Percentiles rank a stretch among this genome's conserved stretches.
Conservation (phyloP, 768 basidiomycete species). For the Punctularia strigosozonata region DNA sequence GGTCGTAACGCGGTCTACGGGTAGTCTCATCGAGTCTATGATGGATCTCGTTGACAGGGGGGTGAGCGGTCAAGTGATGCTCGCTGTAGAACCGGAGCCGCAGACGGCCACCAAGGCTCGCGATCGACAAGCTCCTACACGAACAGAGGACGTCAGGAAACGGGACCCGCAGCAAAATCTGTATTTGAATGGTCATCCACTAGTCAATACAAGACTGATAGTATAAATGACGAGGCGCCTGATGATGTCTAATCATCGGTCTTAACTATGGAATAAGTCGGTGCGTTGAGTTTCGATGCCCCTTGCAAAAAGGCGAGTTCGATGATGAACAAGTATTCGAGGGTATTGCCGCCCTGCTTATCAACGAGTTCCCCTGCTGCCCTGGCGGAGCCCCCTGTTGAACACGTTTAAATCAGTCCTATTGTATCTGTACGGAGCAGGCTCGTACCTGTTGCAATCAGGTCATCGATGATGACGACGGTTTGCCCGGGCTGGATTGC, state of each 20-base stretch:
- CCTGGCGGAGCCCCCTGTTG: constrained; percentile 78
- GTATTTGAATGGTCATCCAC: constrained; percentile 66
- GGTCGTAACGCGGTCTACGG: constrained; percentile 41
- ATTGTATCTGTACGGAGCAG: background rate
- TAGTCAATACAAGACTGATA: constrained; percentile 66
- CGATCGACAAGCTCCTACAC: constrained; percentile 9
- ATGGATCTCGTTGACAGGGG: constrained; percentile 36
- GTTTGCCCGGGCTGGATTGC: constrained; percentile 74
- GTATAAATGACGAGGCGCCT: constrained; percentile 28
- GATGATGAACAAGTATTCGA: constrained; percentile 93
- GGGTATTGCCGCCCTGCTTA: constrained; percentile 69
- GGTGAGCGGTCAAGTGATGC: constrained; percentile 35
- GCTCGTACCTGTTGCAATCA: constrained; percentile 85
- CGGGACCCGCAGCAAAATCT: constrained; percentile 38
- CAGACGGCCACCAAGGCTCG: constrained; percentile 13
- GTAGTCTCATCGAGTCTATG: constrained; percentile 42
- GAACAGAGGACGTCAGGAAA: constrained; percentile 12
- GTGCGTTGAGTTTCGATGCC: constrained; percentile 68
- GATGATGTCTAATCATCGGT: constrained; percentile 36
- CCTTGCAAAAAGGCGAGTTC: constrained; percentile 72
- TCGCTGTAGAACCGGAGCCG: constrained; percentile 34
- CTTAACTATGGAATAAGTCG: constrained; percentile 82
- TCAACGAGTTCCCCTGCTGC: constrained; percentile 86
- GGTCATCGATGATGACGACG: constrained; percentile 85
- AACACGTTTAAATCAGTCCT: background rate